Conservation (phyloP, 2,329 filamentous ascomycete genomes). For the Colletotrichum australisinense region DNA sequence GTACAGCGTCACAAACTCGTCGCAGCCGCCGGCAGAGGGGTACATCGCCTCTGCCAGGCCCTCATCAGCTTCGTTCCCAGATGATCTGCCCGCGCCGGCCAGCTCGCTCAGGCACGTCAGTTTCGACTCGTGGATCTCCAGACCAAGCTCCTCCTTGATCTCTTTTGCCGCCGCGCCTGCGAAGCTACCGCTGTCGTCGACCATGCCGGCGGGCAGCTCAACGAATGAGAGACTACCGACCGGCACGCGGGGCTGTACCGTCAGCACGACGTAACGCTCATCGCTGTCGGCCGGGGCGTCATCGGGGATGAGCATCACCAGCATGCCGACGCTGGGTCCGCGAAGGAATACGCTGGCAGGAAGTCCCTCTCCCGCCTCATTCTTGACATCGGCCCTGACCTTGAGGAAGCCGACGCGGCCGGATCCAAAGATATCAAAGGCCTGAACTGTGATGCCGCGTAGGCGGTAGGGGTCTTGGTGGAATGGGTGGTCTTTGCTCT, state of each 20-base stretch:
- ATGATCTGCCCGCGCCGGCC: conserved; percentile 43
- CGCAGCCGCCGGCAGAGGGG: conserved; percentile 69
- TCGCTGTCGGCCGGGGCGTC: conserved; percentile 51
- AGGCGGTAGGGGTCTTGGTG: conserved; percentile 64
- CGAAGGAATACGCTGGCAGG: conserved; percentile 68
- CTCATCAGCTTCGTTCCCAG: conserved; percentile 44
- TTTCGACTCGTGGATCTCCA: conserved; percentile 60
- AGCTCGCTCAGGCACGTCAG: conserved; percentile 65
- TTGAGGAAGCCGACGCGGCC: conserved; percentile 68
- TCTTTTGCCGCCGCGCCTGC: conserved; percentile 69
- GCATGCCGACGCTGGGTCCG: conserved; percentile 70
- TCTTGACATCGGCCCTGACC: conserved; percentile 60
- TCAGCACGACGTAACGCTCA: conserved; percentile 68
- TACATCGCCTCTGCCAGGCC: conserved; percentile 62
- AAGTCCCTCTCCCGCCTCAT: conserved; percentile 58
- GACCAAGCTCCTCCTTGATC: conserved; percentile 69
- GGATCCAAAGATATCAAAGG: conserved; percentile 63
- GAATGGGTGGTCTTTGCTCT: conserved; percentile 60
- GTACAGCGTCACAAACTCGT: conserved; percentile 70
- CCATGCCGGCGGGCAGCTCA: conserved; percentile 70
- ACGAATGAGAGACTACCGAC: conserved; percentile 65
- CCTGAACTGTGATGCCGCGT: conserved; percentile 62
- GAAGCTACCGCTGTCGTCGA: conserved; percentile 65
- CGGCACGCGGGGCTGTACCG: conserved; percentile 68
- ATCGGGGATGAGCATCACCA: conserved; percentile 66